A percentile compares a stretch with the other conserved stretches of the same genome.
phyloP scores from a whole-genome alignment of 257 asterid species.

The Solanum ahanhuiri region DNA sequence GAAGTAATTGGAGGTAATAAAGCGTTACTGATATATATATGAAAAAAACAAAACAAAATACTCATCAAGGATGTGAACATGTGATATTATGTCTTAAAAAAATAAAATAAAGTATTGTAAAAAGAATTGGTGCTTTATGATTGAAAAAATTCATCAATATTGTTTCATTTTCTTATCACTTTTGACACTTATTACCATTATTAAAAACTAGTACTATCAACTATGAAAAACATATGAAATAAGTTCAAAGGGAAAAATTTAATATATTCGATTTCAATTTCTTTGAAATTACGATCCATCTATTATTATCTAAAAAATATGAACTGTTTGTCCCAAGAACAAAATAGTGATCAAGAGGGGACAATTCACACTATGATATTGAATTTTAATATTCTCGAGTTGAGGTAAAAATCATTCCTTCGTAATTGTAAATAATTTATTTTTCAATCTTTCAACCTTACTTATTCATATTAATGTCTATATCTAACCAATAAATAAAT shows the following conservation, averaged over 20 bases:
- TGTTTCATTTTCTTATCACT: background rate
- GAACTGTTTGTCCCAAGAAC: background rate
- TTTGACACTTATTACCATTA: background rate
- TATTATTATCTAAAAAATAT: too few species aligned
- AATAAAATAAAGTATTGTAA: too few species aligned
- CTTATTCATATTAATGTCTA: too few species aligned
- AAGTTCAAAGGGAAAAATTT: too few species aligned
- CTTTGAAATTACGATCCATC: background rate
- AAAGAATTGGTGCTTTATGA: background rate
- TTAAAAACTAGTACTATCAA: background rate
- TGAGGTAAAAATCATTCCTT: background rate
- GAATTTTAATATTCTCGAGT: background rate
- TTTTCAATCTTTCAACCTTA: background rate
- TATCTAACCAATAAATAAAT: too few species aligned
- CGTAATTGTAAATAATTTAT: background rate
- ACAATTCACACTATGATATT: background rate
- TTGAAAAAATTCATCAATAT: too few species aligned
- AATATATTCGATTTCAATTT: too few species aligned
- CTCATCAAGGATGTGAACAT: background rate
- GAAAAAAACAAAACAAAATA: background rate
- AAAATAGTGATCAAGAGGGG: too few species aligned
- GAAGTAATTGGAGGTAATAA: background rate
- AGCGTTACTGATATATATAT: background rate
- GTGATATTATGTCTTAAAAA: background rate
- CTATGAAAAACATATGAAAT: background rate